These are phyloP conservation scores for Neostapfia colusana DNA, from an alignment of 176 grass and related monocot genomes.

Conservation along the genomic window DNA sequence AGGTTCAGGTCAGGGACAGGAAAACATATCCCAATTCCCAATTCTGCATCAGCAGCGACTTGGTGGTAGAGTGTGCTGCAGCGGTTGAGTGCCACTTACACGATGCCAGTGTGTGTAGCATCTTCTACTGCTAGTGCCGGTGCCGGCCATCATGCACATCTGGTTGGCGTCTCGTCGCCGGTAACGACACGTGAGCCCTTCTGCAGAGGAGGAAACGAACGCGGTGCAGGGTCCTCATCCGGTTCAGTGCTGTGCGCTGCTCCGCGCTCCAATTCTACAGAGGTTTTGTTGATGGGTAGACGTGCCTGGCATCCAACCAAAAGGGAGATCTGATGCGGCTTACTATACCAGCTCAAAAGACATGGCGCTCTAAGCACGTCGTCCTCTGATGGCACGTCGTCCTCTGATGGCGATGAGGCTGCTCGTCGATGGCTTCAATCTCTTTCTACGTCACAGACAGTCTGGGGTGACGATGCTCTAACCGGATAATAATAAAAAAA, in stretches of 20 bases:
- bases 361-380: not conserved
- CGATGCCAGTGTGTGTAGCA: not conserved
- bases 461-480: no score
- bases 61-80: not conserved
- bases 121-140: not conserved
- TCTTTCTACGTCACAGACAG: conserved; percentile 20
- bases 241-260: not conserved
- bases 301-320: not conserved
- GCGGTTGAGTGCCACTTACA: conserved; percentile 27
- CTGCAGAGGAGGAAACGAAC: not conserved
- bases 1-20: not conserved
- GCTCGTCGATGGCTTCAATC: conserved; percentile 16
- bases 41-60: conserved; percentile 4
- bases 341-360: conserved; percentile 25
- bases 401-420: not conserved
- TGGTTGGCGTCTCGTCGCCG: not conserved
- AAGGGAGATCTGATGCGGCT: not conserved
- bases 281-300: not conserved
- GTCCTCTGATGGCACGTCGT: not conserved
- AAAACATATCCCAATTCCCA: not conserved
- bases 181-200: not conserved
- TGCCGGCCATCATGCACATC: not conserved
- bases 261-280: not conserved
- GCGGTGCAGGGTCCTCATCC: not conserved
- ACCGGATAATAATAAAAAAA: no score